phyloP scores from a whole-genome alignment of 805 yeast species.

The Kazachstania africana region DNA sequence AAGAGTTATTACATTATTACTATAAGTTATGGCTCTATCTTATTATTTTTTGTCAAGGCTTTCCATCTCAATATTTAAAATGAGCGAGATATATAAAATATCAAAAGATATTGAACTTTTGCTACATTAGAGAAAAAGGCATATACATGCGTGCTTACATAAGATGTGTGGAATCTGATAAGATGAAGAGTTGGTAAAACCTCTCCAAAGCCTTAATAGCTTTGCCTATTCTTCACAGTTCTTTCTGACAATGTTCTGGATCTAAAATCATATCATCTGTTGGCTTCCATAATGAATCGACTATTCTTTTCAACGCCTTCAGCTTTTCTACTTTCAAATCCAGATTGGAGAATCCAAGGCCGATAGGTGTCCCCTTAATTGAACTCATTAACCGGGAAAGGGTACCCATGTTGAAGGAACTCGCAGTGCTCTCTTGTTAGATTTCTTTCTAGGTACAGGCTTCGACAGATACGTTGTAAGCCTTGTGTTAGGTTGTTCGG shows the following conservation, averaged over 20 bases:
- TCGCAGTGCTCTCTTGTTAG: background rate
- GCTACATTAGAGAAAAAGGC: background rate
- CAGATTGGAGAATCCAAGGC: conserved; percentile 57
- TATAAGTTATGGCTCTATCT: background rate
- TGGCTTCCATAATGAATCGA: conserved; percentile 72
- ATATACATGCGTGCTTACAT: background rate
- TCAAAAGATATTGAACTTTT: no score
- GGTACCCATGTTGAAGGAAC: background rate
- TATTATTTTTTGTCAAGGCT: background rate
- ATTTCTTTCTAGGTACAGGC: no score
- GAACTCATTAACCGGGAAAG: background rate
- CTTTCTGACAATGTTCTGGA: conserved; percentile 68
- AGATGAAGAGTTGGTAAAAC: conserved; percentile 27
- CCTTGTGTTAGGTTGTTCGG: no score
- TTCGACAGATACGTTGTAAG: no score
- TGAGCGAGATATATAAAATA: background rate
- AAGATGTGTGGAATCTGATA: background rate
- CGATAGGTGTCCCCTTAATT: conserved; percentile 28
- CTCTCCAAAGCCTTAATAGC: conserved; percentile 87
- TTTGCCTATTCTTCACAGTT: conserved; percentile 64
- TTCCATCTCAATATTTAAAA: background rate
- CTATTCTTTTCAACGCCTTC: conserved; percentile 69
- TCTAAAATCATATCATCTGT: conserved; percentile 88
- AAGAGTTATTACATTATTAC: background rate
- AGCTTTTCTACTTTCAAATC: conserved; percentile 69